Conservation (phyloP, 2,329 filamentous ascomycete species). For the Diaporthe citri region DNA sequence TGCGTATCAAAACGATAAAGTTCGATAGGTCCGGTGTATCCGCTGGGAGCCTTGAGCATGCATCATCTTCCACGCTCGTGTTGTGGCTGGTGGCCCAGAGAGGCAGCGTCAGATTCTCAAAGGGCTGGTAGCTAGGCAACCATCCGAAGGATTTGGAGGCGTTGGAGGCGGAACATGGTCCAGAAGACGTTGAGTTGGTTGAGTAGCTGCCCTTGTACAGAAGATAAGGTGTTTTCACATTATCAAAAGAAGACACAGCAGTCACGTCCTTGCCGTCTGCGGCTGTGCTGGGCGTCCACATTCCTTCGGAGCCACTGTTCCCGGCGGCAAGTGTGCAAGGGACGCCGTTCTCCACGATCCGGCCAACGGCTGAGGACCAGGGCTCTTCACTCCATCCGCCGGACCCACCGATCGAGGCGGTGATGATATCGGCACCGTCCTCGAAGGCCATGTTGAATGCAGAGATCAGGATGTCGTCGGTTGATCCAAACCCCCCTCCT, state of each 20-base stretch:
- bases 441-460: slow-evolving; percentile 59
- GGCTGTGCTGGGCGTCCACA: slow-evolving; percentile 44
- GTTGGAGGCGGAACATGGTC: slow-evolving; percentile 13
- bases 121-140: slow-evolving; percentile 38
- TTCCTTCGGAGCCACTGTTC: slow-evolving; percentile 44
- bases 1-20: slow-evolving; percentile 56
- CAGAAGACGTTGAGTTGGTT: slow-evolving; percentile 29
- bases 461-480: slow-evolving; percentile 56
- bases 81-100: slow-evolving; percentile 50
- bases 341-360: slow-evolving; percentile 48
- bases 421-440: slow-evolving; percentile 54
- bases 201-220: slow-evolving; percentile 41
- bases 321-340: slow-evolving; percentile 47
- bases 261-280: slow-evolving; percentile 45
- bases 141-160: slow-evolving; percentile 37
- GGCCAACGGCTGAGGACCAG: slow-evolving; percentile 44
- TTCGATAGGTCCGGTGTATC: slow-evolving; percentile 55
- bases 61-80: slow-evolving; percentile 47
- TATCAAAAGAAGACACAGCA: slow-evolving; percentile 45
- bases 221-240: slow-evolving; percentile 40
- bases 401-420: slow-evolving; percentile 46
- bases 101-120: slow-evolving; percentile 39
- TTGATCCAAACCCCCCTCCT: neutral
- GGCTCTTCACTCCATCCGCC: slow-evolving; percentile 47
- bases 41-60: slow-evolving; percentile 54